Conservation (phyloP, 192 early-diverging fungal genomes). For the Rhizophlyctis rosea region DNA sequence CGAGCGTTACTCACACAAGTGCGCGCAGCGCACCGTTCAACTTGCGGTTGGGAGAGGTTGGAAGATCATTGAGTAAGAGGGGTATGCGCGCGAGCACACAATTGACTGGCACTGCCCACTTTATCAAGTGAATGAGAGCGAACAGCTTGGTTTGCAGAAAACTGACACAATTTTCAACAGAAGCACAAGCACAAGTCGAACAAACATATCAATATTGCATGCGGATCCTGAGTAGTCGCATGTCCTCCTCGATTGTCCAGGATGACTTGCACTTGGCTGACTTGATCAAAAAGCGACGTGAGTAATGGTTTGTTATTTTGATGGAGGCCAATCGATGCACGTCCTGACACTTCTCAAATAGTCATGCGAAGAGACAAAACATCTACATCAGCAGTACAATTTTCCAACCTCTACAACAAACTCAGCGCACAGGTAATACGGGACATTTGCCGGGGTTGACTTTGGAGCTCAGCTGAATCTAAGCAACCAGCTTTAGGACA, state of each 20-base stretch:
- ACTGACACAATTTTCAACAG: no score
- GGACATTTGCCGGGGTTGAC: no score
- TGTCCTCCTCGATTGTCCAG: conserved; percentile 47
- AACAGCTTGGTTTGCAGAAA: no score
- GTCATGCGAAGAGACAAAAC: conserved; percentile 53
- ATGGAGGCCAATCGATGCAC: neutral
- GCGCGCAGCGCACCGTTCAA: no score
- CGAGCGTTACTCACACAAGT: no score
- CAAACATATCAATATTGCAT: conserved; percentile 20
- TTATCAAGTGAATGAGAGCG: no score
- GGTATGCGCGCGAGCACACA: no score
- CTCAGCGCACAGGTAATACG: conserved; percentile 43
- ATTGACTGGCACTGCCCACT: no score
- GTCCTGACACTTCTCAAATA: conserved; percentile 21
- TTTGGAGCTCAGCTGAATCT: no score
- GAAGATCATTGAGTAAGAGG: no score
- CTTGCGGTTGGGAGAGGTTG: no score
- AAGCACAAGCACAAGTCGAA: conserved; percentile 1
- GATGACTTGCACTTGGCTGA: conserved; percentile 60
- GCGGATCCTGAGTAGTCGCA: conserved; percentile 42
- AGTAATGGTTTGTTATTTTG: conserved; percentile 12
- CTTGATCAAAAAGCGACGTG: conserved; percentile 65
- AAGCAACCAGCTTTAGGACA: neutral
- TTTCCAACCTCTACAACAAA: conserved; percentile 58
- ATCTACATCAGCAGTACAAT: conserved; percentile 51